These are phyloP conservation scores for Hygrophila difformis DNA, from an alignment of 257 asterid genomes.

Conservation along the genomic window DNA sequence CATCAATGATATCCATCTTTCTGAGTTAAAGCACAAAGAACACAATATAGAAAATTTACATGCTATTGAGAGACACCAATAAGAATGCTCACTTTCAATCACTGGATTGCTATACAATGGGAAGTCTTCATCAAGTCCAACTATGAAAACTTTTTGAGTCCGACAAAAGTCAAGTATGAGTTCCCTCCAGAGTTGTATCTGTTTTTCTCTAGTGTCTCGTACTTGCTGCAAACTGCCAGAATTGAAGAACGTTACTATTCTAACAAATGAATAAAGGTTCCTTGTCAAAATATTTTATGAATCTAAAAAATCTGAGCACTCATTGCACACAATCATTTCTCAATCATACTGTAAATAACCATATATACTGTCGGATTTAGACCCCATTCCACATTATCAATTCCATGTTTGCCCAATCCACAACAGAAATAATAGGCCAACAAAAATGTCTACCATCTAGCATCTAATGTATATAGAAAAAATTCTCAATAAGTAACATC, in stretches of 20 bases:
- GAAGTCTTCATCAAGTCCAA: conserved; percentile 89
- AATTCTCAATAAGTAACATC: too few relatives aligned
- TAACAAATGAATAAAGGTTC: conserved; percentile 18
- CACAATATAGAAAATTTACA: conserved; percentile 28
- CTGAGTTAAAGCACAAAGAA: too few relatives aligned
- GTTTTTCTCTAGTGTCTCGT: conserved; percentile 88
- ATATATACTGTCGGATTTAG: too few relatives aligned
- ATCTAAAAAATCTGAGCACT: not conserved
- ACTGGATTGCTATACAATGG: conserved; percentile 73
- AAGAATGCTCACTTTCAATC: conserved; percentile 54
- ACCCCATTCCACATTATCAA: too few relatives aligned
- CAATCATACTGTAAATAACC: not conserved
- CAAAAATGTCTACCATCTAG: too few relatives aligned
- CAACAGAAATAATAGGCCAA: too few relatives aligned
- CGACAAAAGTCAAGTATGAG: conserved; percentile 72
- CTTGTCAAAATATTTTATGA: conserved; percentile 1
- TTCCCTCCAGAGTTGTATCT: conserved; percentile 92
- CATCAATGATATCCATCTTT: conserved; percentile 14
- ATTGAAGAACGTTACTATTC: conserved; percentile 9
- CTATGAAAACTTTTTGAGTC: conserved; percentile 51
- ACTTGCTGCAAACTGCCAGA: conserved; percentile 88
- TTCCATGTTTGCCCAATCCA: too few relatives aligned
- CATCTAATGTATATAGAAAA: too few relatives aligned
- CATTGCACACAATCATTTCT: conserved; percentile 24
- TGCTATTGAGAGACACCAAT: not conserved